Evolutionary conservation across 345 rosid species (phyloP), one percentile per base, ranked within the genome.

Genomic region (Crucihimalaya himalaica): DNA sequence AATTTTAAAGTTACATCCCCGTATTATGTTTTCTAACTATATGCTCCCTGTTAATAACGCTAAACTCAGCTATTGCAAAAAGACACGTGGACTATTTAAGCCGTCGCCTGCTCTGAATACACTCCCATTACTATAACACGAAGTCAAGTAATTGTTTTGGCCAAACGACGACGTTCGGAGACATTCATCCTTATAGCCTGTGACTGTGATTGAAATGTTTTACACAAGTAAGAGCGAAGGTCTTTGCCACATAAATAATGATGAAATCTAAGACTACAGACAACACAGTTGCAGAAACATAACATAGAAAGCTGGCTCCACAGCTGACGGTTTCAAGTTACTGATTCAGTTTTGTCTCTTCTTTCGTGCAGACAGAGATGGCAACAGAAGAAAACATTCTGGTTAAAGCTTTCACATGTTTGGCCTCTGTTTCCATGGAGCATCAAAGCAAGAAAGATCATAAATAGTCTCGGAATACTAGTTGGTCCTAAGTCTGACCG

Each of bases 241-340:
- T 54, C 43, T 32, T n/a, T 66, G 37, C 31, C 47, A 64, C 27
- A 53, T 64, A 73, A 34, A 43, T 72, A 48, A 27, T 71, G 25
- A 62, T 40, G 76, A 62, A 61, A 51, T 34, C 2, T 63, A 70
- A 28, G 14, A 31, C 52, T 25, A 15, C 66, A 54, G 63, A 14
- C 43, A 32, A 63, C 57, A 54, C 8, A 32, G 29, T 54, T 40
- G 47, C 42, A 68, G 40, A 42, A 40, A 68, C 53, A 68, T 11
- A 25, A 40, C 63, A 53, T 63, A 73, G 31, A 65, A 39, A 73
- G 65, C 76, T 62, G 29, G 15, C 58, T 59, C 21, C n/a, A 46
- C 19, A 32, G n/a, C 51, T 39, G 8, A 66, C 56, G 45, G 59
- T 29, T 67, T 48, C 34, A 47, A 58, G 59, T 21, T 10, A 23